phyloP scores from a whole-genome alignment of 352 stramenopile genomes.

The Pythium plurisporium region DNA sequence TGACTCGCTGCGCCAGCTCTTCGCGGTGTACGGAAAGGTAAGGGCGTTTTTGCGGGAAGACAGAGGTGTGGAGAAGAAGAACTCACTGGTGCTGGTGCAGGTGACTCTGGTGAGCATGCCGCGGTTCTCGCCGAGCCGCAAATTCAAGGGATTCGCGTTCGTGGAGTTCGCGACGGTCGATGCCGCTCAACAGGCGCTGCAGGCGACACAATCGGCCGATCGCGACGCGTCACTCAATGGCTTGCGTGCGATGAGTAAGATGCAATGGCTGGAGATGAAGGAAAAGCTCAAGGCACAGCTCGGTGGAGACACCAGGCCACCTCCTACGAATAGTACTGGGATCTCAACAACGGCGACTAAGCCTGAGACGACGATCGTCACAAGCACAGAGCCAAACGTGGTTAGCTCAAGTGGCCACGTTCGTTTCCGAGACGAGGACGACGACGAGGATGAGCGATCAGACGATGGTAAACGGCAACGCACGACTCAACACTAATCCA shows the following conservation, averaged over 20 bases:
- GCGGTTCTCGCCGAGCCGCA: slow-evolving; percentile 54
- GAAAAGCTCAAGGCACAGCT: slow-evolving; percentile 56
- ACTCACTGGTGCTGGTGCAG: slow-evolving; percentile 8
- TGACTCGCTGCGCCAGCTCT: slow-evolving; percentile 53
- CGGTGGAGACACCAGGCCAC: neutral
- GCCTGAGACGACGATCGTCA: neutral
- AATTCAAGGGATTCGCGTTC: slow-evolving; percentile 84
- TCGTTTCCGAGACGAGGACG: slow-evolving; percentile 33
- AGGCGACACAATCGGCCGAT: slow-evolving; percentile 19
- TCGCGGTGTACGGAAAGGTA: slow-evolving; percentile 62
- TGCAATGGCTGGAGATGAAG: slow-evolving; percentile 55
- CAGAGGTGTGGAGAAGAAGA: neutral
- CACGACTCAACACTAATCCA: neutral
- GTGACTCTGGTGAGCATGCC: slow-evolving; percentile 74
- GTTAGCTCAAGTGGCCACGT: slow-evolving; percentile 28
- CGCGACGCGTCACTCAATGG: slow-evolving; percentile 20
- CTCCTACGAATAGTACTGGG: too few relatives aligned
- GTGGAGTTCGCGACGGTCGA: slow-evolving; percentile 57
- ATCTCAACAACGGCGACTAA: neutral
- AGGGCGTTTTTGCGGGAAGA: neutral
- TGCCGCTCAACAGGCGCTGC: slow-evolving; percentile 25
- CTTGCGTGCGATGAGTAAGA: slow-evolving; percentile 58
- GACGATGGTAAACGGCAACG: neutral
- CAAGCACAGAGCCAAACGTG: neutral
- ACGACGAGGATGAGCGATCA: slow-evolving; percentile 16